phyloP scores from a whole-genome alignment of 2,329 filamentous ascomycete genomes.

The Pseudopithomyces chartarum region DNA sequence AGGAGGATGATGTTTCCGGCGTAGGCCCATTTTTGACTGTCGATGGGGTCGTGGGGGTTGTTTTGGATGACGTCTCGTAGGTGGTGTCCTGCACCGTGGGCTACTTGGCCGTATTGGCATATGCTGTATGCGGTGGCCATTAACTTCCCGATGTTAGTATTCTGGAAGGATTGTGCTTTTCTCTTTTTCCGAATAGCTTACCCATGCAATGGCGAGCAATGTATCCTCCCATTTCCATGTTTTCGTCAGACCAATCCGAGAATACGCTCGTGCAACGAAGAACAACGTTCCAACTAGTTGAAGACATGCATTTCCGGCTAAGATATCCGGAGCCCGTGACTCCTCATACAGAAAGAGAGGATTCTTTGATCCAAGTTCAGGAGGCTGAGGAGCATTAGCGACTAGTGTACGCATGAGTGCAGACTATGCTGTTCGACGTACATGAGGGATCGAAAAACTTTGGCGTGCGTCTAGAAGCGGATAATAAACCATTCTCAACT shows the following conservation, averaged over 20 bases:
- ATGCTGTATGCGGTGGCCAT: conserved; percentile 22
- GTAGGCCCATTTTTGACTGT: conserved; percentile 25
- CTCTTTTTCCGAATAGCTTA: conserved; percentile 2
- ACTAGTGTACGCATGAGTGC: not conserved
- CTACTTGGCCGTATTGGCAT: conserved; percentile 28
- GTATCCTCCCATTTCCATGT: conserved; percentile 24
- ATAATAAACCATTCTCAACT: not conserved
- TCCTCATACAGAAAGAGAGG: conserved; percentile 8
- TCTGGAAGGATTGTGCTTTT: not conserved
- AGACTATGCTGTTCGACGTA: not conserved
- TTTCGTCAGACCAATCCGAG: conserved; percentile 20
- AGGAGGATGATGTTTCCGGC: conserved; percentile 21
- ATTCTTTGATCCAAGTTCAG: not conserved
- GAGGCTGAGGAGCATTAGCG: not conserved
- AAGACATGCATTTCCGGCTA: conserved; percentile 21
- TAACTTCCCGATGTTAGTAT: conserved; percentile 6
- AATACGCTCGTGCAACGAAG: conserved; percentile 25
- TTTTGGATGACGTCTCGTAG: conserved; percentile 3
- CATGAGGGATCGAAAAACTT: conserved; percentile 2
- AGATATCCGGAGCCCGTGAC: conserved; percentile 19
- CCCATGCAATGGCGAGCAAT: conserved; percentile 23
- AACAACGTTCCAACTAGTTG: conserved; percentile 22
- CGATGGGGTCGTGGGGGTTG: conserved; percentile 10
- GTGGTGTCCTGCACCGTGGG: conserved; percentile 24
- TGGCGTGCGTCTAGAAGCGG: not conserved